These are phyloP conservation scores for Pleurotus platypus DNA, from an alignment of 768 basidiomycete species.

Conservation along the genomic window DNA sequence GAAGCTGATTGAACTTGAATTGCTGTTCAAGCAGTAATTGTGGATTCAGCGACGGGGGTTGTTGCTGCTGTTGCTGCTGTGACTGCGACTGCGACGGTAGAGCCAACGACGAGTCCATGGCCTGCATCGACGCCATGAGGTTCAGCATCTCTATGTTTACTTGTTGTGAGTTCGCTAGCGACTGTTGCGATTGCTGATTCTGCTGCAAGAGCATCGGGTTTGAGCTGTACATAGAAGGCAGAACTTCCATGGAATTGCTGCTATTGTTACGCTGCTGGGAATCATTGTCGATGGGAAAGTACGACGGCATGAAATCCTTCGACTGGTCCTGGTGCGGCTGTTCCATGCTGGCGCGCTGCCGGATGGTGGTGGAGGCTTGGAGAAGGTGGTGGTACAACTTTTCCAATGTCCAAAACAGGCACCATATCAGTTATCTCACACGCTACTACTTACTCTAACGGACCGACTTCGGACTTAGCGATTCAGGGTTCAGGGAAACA, in stretches of 20 bases:
- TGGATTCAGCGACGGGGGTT: conserved; percentile 26
- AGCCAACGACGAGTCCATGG: conserved; percentile 27
- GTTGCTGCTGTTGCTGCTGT: conserved; percentile 12
- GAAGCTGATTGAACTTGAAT: conserved; percentile 73
- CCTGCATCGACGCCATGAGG: conserved; percentile 45
- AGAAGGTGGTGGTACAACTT: background rate
- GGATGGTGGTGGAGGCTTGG: background rate
- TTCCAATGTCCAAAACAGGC: conserved; percentile 1
- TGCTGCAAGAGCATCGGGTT: background rate
- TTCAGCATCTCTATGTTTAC: conserved; percentile 52
- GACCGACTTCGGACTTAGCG: background rate
- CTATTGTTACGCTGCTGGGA: background rate
- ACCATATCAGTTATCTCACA: background rate
- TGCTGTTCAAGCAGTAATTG: conserved; percentile 70
- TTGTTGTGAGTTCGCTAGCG: conserved; percentile 18
- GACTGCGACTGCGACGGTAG: conserved; percentile 11
- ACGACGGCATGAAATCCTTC: conserved; percentile 10
- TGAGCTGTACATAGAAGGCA: conserved; percentile 3
- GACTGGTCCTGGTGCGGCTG: conserved; percentile 8
- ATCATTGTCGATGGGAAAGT: conserved; percentile 8
- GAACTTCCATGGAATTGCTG: background rate
- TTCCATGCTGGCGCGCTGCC: conserved; percentile 7
- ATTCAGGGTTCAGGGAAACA: too few relatives aligned
- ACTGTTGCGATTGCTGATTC: background rate
- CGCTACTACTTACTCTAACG: background rate